A percentile compares a stretch with the other conserved stretches of the same genome.
phyloP scores from a whole-genome alignment of 1,284 basidiomycete genomes.

The Cryptococcus depauperatus region DNA sequence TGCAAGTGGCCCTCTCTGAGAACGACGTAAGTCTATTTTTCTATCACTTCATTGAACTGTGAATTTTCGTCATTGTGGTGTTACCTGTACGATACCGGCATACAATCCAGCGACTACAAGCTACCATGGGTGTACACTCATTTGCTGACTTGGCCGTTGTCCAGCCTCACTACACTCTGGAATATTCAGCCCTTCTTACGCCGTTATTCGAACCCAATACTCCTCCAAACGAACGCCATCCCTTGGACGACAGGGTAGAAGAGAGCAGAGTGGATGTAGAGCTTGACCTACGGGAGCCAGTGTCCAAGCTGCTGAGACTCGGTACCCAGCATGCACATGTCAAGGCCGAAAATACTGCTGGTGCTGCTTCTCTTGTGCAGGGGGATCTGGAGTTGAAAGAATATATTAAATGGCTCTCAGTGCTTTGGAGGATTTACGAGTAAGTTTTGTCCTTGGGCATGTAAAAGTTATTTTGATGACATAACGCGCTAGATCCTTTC shows the following conservation, averaged over 20 bases:
- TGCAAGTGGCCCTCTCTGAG: conserved; percentile 20
- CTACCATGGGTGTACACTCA: no score
- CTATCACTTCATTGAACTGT: no score
- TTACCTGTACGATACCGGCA: no score
- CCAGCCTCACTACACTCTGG: conserved; percentile 8
- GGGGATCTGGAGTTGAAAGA: conserved; percentile 58
- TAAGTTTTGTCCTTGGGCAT: conserved; percentile 45
- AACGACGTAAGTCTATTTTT: conserved; percentile 14
- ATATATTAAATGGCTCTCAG: conserved; percentile 62
- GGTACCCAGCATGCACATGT: conserved; percentile 58
- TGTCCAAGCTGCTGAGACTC: conserved; percentile 49
- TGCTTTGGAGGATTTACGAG: conserved; percentile 72
- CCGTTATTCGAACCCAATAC: conserved; percentile 24
- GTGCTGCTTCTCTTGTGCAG: conserved; percentile 55
- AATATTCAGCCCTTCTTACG: conserved; percentile 7
- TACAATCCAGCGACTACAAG: no score
- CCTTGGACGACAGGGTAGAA: neutral
- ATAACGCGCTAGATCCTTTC: no score
- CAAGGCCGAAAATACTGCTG: conserved; percentile 54
- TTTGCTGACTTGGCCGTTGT: conserved; percentile 9
- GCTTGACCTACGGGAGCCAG: conserved; percentile 40
- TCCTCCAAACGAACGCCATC: conserved; percentile 1
- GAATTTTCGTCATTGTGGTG: no score
- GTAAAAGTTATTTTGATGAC: neutral
- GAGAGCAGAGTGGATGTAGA: conserved; percentile 7